Evolutionary conservation across 306 rosid genomes (phyloP).

Genomic region (Lathyrus oleraceus): DNA sequence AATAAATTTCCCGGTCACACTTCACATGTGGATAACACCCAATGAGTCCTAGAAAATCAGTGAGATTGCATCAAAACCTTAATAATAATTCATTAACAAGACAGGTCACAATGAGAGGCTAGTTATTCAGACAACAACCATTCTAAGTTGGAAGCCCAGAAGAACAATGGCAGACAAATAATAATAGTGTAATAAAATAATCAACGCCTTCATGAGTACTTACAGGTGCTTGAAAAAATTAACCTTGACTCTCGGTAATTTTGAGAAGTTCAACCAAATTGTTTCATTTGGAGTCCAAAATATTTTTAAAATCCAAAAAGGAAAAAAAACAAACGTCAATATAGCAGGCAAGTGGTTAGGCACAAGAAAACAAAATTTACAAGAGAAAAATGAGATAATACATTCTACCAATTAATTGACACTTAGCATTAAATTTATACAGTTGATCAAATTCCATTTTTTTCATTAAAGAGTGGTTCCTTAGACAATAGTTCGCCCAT

Average conservation of each 20-base stretch:
- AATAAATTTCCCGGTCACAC: too few species aligned
- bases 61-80: too few species aligned
- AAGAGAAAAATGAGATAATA: not conserved
- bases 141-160: constrained; percentile 99
- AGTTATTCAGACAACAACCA: constrained; percentile 94
- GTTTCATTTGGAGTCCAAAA: constrained; percentile 97
- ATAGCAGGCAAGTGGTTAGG: not conserved
- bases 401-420: constrained; percentile 1
- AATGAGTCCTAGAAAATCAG: too few species aligned
- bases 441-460: too few species aligned
- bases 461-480: too few species aligned
- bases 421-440: constrained; percentile 61
- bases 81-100: constrained; percentile 34
- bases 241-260: constrained; percentile 97
- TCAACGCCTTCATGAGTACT: constrained; percentile 47
- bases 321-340: constrained; percentile 1
- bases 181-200: constrained; percentile 51
- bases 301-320: constrained; percentile 67
- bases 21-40: too few species aligned
- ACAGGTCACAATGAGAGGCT: constrained; percentile 82
- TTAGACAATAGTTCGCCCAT: constrained; percentile 96
- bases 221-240: constrained; percentile 98
- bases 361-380: not conserved
- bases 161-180: constrained; percentile 83
- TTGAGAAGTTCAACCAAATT: constrained; percentile 92